Conservation (phyloP, 2,329 filamentous ascomycete genomes). For the Nannizziopsis arthrosporioides region DNA sequence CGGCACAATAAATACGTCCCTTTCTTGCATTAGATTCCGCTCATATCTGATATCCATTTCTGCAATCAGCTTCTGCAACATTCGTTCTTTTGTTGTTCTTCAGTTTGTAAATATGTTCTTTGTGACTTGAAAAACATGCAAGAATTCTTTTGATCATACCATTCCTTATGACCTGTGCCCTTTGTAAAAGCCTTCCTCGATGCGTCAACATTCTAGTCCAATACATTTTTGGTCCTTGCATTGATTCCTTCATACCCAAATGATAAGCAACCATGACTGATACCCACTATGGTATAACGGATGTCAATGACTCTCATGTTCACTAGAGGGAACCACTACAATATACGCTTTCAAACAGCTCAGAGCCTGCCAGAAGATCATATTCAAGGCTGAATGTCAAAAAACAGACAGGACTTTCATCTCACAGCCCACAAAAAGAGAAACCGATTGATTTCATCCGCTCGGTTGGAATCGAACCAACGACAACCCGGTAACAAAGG, state of each 20-base stretch:
- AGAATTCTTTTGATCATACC: neutral
- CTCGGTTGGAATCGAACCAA: slow-evolving; percentile 6
- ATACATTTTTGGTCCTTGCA: too few relatives aligned
- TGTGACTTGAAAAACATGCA: neutral
- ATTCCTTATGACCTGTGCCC: too few relatives aligned
- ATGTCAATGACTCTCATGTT: too few relatives aligned
- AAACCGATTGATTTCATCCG: neutral
- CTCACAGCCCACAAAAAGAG: neutral
- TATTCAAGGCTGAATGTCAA: neutral
- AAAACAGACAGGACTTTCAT: neutral
- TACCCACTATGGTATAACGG: too few relatives aligned
- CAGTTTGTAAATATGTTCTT: neutral
- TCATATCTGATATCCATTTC: slow-evolving; percentile 2
- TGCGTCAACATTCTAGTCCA: too few relatives aligned
- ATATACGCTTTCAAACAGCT: too few relatives aligned
- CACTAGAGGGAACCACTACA: too few relatives aligned
- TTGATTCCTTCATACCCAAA: too few relatives aligned
- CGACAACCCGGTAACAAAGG: slow-evolving; percentile 6
- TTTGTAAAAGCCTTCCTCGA: too few relatives aligned
- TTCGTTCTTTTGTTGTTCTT: neutral
- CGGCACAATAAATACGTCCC: neutral
- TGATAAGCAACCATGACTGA: too few relatives aligned
- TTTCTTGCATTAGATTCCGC: neutral
- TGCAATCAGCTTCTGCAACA: too few relatives aligned
- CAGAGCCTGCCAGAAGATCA: neutral